These are phyloP conservation scores for Talaromyces ruber DNA, from an alignment of 495 filamentous ascomycete species.

Conservation along the genomic window DNA sequence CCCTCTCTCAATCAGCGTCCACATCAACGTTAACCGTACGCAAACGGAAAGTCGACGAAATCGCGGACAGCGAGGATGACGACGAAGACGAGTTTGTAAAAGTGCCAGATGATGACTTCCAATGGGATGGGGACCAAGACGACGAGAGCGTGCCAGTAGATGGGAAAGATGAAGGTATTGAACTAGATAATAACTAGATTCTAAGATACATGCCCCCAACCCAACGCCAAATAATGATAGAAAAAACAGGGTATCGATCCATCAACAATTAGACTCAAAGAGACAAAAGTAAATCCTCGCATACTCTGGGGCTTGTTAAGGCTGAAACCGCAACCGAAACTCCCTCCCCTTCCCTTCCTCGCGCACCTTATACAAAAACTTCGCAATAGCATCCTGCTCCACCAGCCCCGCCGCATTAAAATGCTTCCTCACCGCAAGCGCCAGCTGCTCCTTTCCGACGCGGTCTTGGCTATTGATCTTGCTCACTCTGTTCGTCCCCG, in stretches of 20 bases:
- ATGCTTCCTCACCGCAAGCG: slow-evolving; percentile 76
- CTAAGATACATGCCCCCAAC: background rate
- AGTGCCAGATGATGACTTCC: slow-evolving; percentile 12
- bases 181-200: background rate
- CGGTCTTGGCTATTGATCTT: slow-evolving; percentile 42
- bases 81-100: slow-evolving; percentile 25
- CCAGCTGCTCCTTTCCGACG: slow-evolving; percentile 69
- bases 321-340: slow-evolving; percentile 38
- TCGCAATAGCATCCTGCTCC: slow-evolving; percentile 82
- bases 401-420: slow-evolving; percentile 79
- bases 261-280: background rate
- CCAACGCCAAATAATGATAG: background rate
- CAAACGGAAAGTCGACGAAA: slow-evolving; percentile 44
- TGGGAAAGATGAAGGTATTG: background rate
- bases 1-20: background rate
- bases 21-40: slow-evolving; percentile 7
- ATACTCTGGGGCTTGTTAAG: too few relatives aligned
- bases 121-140: background rate
- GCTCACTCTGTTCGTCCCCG: slow-evolving; percentile 9
- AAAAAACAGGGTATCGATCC: slow-evolving; percentile 4
- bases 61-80: slow-evolving; percentile 43
- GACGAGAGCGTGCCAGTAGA: background rate
- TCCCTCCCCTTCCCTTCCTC: slow-evolving; percentile 35
- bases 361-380: slow-evolving; percentile 77
- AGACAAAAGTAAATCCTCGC: background rate